Base-by-base conservation (phyloP, 164 flowering plant species). In the Vitis riparia region DNA sequence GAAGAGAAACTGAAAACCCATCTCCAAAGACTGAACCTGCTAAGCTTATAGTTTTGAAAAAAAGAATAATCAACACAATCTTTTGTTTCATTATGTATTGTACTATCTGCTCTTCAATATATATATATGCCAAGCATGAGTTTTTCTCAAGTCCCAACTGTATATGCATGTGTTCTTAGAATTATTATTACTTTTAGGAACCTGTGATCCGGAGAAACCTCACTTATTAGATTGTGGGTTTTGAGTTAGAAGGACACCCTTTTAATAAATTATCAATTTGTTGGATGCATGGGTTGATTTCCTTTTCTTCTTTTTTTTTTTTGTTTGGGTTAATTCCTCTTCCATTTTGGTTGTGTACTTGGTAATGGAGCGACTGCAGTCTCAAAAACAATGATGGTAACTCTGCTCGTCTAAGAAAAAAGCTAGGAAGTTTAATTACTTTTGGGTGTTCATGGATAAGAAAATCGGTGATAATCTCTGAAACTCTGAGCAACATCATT, bases 301-400 rank as follows among this genome's bases (percentile, higher is more conserved):
- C 13, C 9, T 30, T 30, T 19, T 49, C 14, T 71, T 16, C 29
- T 47, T 71, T 49, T 32, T 23, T 51, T 55, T 37, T 62, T 70
- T 59, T 23, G 51, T 23, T 23, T 23, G 27, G 27, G 27, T 23
- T 23, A 23, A 23, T 23, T 23, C 27, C 27, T 23, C 2, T 23
- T 23, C 27, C 27, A 23, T 23, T 23, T 37, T 37, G 44, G 44
- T 37, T 37, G 44, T 37, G 71, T 57, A 51, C 29, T 56, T 68
- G 32, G 53, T 10, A 53, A 66, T 51, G 63, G 59, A 48, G 67
- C 59, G 72, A 30, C 67, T 70, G 63, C 49, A 66, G 74, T 67
- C 71, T 65, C 73, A 55, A 67, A 50, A 68, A 67, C 59, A 71
- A 75, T 70, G 71, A 75, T 70, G 78, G 27, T 37, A 13, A 51